Base-by-base conservation (phyloP, 2,329 filamentous ascomycete species). In the Fusarium metavorans region DNA sequence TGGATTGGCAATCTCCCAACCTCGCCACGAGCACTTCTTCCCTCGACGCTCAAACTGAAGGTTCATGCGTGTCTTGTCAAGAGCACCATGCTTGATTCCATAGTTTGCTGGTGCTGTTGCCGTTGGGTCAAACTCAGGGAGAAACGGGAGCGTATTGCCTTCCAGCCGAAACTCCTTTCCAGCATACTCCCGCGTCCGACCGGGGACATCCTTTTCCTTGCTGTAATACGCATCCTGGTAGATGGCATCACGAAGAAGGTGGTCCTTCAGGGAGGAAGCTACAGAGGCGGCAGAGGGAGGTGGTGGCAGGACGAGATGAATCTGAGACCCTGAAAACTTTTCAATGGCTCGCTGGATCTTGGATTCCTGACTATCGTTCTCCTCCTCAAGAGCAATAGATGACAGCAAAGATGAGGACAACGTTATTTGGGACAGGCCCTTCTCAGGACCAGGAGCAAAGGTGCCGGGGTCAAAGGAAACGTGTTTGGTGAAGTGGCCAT, bases 211-310 rank as follows among this genome's bases (percentile, higher is more conserved):
- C 60, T 87, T 88, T 71, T 97, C 94, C 32, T 94, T 88, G 76
- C 95, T 94, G 80, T 98, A 98, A 78, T 92, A 95, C 1, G 95
- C 92, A 79, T 95, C 92, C 81, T 95, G 94, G 73, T 98, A 97
- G 58, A 98, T 88, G 16, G 93, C 88, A 67, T 92, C 87, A 0
- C 93, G 93, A 10, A 91, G 48, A 16, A 70, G 43, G 35, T 79
- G 52, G 2, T 80, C 78, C 10, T 74, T 74, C 59, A 82, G 64
- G 1, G 78, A 73, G 6, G 69, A 37, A 11, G 65, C 54, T 16
- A 82, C 74, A 11, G 43, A 60, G 10, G 74, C 74, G 3, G 76
- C 74, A 11, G 81, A 78, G 0, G 83, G 82, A 20, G 80, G 78
- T 0, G 75, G 73, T 5, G 64, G 56, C 11, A 79, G 76, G 58